Evolutionary conservation across 345 rosid genomes (phyloP), one percentile per base, ranked within the genome.

Genomic region (Anacardium occidentale): DNA sequence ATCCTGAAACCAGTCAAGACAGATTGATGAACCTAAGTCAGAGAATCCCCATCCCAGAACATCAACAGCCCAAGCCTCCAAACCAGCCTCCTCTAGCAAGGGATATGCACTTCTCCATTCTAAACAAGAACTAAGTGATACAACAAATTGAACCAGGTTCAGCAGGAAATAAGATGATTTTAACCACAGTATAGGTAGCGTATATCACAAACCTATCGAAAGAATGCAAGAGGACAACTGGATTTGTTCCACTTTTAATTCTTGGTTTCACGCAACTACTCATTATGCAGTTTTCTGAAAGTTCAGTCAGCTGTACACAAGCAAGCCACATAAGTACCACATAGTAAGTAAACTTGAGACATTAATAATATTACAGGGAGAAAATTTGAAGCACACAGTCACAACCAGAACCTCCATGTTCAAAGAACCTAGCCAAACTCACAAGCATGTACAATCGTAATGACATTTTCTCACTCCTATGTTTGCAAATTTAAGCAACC

Each of bases 11-110:
- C 21, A 51, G 20, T 6, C 50, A 37, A 51, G 59, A 74, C 18
- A 26, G 34, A 20, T 29, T 9, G 51, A 55, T 56, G 60, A 70
- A 93, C 98, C 83, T 82, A 90, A 83, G 77, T 91, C 91, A 14
- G 93, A 93, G 83, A 93, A 93, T 25, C 96, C 98, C 95, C 91
- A 93, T 25, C 98, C 98, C 32, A 93, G 98, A 80, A 93, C 82
- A 81, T 93, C 98, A 62, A 93, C 57, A 42, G 98, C 98, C 98
- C 97, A 93, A 74, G 88, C 88, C 73, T 90, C 98, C 74, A 88
- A 73, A 70, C 87, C 91, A 56, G 88, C 90, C 32, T 89, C 85
- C 76, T 93, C 97, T 37, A 93, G 93, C 66, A 86, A 74, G 47
- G 93, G 91, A 76, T 84, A 86, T 2, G 88, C 83, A 25, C 86